A percentile compares a stretch with the other conserved stretches of the same genome.
phyloP scores from a whole-genome alignment of 345 rosid genomes.

The Aquilaria malaccensis region DNA sequence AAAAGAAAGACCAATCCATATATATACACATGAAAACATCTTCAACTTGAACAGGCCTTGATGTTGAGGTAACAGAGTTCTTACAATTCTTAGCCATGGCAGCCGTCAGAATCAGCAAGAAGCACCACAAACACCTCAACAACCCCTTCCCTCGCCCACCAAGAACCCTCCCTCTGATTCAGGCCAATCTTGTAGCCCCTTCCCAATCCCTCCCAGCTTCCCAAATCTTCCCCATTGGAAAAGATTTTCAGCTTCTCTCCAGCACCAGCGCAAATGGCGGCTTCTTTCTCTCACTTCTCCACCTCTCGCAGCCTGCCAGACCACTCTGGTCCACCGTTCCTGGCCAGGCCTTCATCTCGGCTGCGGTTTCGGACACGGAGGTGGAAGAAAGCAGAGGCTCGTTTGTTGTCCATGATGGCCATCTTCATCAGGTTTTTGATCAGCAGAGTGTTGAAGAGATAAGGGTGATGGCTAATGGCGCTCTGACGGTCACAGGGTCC shows the following conservation, averaged over 20 bases:
- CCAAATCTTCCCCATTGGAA: slow-evolving; percentile 34
- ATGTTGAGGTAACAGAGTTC: too few relatives aligned
- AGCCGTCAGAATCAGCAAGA: slow-evolving; percentile 38
- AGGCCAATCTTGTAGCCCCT: slow-evolving; percentile 32
- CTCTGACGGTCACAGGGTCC: slow-evolving; percentile 40
- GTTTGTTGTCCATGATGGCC: slow-evolving; percentile 33
- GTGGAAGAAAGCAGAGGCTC: slow-evolving; percentile 76
- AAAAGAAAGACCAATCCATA: too few relatives aligned
- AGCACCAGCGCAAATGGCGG: slow-evolving; percentile 36
- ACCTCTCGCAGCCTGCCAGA: slow-evolving; percentile 32
- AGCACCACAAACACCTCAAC: slow-evolving; percentile 53
- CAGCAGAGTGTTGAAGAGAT: slow-evolving; percentile 52
- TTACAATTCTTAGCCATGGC: slow-evolving; percentile 16
- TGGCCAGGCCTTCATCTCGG: slow-evolving; percentile 53
- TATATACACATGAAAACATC: too few relatives aligned
- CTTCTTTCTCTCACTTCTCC: slow-evolving; percentile 30
- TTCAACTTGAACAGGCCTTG: too few relatives aligned
- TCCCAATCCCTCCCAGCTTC: slow-evolving; percentile 22
- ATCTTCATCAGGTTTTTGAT: slow-evolving; percentile 30
- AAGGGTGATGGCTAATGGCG: slow-evolving; percentile 29
- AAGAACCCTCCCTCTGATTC: slow-evolving; percentile 35
- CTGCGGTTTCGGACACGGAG: slow-evolving; percentile 49
- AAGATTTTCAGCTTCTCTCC: slow-evolving; percentile 49
- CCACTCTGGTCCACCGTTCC: slow-evolving; percentile 57
- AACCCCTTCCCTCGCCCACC: slow-evolving; percentile 57